Evolutionary conservation across 768 basidiomycete genomes (phyloP), one percentile per base, ranked within the genome.

Genomic region (Boletus subcaerulescens): DNA sequence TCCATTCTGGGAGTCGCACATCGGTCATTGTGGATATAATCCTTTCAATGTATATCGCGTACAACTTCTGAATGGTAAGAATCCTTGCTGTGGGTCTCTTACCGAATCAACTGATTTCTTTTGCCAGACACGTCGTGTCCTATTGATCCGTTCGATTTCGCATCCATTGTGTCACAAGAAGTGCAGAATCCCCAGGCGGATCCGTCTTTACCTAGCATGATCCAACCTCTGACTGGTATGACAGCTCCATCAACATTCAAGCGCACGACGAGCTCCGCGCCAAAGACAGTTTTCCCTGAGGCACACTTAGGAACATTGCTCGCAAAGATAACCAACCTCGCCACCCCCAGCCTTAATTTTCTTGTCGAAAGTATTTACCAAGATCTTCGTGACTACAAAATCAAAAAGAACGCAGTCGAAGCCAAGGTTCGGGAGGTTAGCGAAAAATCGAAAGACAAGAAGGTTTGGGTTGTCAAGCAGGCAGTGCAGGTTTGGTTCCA

Each of bases 391-490:
- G 70, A 68, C n/a, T 74, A 87, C 59, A 86, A 85, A 53, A 80
- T 92, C 58, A 91, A 87, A 76, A 93, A 93, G 77, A 88, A 85
- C 47, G 83, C 89, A 5, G 84, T 94, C 43, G 89, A 91, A 69
- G 84, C 83, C 3, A 93, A 93, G 68, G 76, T 94, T 36, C 77
- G 81, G 44, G 89, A 92, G 69, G 79, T 92, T 13, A 77, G 82
- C 15, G 87, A 86, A 71, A 92, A 89, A 65, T 85, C 81, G 61
- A 87, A 81, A 66, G 80, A 83, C 54, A 83, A 77, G 73, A 89
- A 82, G 66, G 70, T 84, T 55, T 94, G 92, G 92, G 71, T 86
- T 33, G 76, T 93, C 31, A 87, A 84, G 36, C 58, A 60, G 13
- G 53, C 36, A 38, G 49, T 48, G 42, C 56, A 55, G 58, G 58